Evolutionary conservation across 768 basidiomycete genomes (phyloP).

Genomic region (Xerocomellus amylosporus): DNA sequence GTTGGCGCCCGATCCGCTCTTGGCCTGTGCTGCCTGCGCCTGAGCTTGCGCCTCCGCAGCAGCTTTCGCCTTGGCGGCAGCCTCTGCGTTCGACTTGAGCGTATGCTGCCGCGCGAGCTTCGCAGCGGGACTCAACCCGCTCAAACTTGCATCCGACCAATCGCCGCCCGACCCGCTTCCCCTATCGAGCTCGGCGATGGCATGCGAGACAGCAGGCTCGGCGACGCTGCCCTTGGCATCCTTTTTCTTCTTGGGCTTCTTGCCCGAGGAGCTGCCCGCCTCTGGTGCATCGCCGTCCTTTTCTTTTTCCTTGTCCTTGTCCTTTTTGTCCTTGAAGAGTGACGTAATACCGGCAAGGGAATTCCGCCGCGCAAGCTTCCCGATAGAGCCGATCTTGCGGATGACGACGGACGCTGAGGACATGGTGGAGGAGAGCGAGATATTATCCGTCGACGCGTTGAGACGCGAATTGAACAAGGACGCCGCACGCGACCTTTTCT

Average conservation of each 20-base stretch:
- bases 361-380: constrained; percentile 84
- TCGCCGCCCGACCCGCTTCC: constrained; percentile 41
- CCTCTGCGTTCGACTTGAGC: constrained; percentile 70
- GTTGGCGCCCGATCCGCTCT: constrained; percentile 20
- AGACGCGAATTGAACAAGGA: constrained; percentile 84
- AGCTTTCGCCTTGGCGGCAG: constrained; percentile 41
- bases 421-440: constrained; percentile 92
- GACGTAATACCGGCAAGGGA: constrained; percentile 89
- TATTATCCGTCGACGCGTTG: constrained; percentile 91
- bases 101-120: constrained; percentile 89
- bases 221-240: constrained; percentile 62
- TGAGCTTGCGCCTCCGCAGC: constrained; percentile 29
- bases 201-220: constrained; percentile 73
- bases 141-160: constrained; percentile 59
- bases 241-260: constrained; percentile 52
- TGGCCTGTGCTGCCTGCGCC: constrained; percentile 22
- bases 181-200: constrained; percentile 81
- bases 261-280: constrained; percentile 32
- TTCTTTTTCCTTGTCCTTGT: constrained; percentile 34
- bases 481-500: constrained; percentile 71
- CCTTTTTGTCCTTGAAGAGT: constrained; percentile 86
- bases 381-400: constrained; percentile 89
- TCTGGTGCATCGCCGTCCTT: constrained; percentile 33
- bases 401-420: constrained; percentile 96
- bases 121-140: constrained; percentile 85